Base-by-base conservation (phyloP, 2,329 filamentous ascomycete genomes). In the Helotiales sp. region DNA sequence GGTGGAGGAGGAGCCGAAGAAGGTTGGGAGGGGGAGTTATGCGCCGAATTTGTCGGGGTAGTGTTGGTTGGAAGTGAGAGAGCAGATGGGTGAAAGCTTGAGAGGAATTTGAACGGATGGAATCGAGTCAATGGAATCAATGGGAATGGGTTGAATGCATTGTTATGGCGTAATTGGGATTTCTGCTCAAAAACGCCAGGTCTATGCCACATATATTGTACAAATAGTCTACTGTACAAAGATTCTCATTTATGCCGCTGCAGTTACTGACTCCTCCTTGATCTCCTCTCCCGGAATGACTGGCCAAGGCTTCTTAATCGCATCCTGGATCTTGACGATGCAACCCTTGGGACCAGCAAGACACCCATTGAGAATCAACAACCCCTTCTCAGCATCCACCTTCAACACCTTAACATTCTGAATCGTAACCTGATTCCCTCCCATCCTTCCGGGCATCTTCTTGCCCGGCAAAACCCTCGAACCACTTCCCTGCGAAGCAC, bases 381-480 rank as follows among this genome's bases (percentile, higher is more conserved):
- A 88, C 22, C 96, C 96, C 76, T 94, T 90, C 79, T 92, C 90
- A 74, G 89, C 86, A 81, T 98, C 93, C 37, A 97, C 90, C 83
- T 93, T 90, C 78, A 99, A 82, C 62, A 99, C 89, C 81, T 91
- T 92, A 74, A 98, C 82, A 80, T 97, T 97, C 85, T 97, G 94
- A 66, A 96, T 86, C 57, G 96, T 99, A 64, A 93, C 91, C 73
- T 88, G 89, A 80, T 97, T 87, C 72, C 91, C 92, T 71, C 96
- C 96, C 96, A 99, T 98, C 67, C 93, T 89, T 64, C 96, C 96
- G 3, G 96, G 89, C 96, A 99, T 99, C 82, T 93, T 96, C 88
- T 99, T 99, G 68, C 96, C 96, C 0, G 96, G 96, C 77, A 93
- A 83, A 26, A 99, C 95, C 81, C 96, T 89, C 70, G 93, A 96